Evolutionary conservation across 805 yeast genomes (phyloP), one percentile per base, ranked within the genome.

Genomic region (Wickerhamiella brachini): DNA sequence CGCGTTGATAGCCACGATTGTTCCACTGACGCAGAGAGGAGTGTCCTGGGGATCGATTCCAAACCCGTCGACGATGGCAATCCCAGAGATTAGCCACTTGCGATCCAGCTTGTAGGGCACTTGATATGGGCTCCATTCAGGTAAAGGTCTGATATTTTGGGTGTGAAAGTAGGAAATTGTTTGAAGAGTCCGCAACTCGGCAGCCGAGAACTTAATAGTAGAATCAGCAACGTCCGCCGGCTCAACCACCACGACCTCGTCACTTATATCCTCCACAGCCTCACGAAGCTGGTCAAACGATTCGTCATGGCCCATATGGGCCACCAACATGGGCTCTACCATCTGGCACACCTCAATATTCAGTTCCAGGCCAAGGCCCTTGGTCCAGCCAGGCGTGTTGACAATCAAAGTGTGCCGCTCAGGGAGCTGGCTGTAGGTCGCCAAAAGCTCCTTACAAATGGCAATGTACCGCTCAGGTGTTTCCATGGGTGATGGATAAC

Each of bases 351-450:
- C 65, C 24, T 71, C 67, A 15, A 65, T 69, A n/a, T 85, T 69
- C 8, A 88, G 66, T 47, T 79, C 81, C 15, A 81, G 71, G 0
- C 97, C 97, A 55, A 78, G 79, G 0, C 96, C 97, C 64, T 84
- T 85, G 29, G 87, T 76, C 95, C 95, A 88, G 0, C 95, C 95
- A 0, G 96, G 90, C 0, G 89, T 77, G 59, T 88, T 88, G 3
- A 89, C 72, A 1, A 88, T 63, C 2, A 87, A 65, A 13, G 44
- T 17, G 7, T 49, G 57, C 1, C 43, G 34, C 5, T 46, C 21
- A 13, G 51, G 18, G 2, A 26, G 20, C 2, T 10, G 22, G 5
- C 37, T 22, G 22, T 66, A 75, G 13, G 61, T 61, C 1, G 60
- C 57, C 8, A 75, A 61, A 18, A 85, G 64, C 2, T 70, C 62